A percentile compares a stretch with the other conserved stretches of the same genome.
These are phyloP conservation scores for Prosopis cineraria DNA, from an alignment of 306 rosid species.

Conservation along the genomic window DNA sequence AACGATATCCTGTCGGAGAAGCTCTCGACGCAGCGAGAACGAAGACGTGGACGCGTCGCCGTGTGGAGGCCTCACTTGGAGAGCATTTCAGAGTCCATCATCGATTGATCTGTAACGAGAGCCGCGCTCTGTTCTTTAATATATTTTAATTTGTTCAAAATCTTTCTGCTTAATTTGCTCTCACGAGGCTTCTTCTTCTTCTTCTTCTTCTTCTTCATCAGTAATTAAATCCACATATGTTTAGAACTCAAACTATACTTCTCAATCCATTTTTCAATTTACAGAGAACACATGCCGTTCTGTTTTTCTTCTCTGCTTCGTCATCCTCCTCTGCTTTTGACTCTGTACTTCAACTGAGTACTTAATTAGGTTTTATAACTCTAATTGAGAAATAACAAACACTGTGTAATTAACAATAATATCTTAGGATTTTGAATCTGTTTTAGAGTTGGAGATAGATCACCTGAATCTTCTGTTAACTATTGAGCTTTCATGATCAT, in stretches of 20 bases:
- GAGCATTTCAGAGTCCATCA: constrained; percentile 74
- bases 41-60: constrained; percentile 71
- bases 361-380: constrained; percentile 23
- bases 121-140: neutral
- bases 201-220: neutral
- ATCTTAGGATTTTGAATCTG: neutral
- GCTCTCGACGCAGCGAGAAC: constrained; percentile 57
- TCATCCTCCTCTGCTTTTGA: constrained; percentile 17
- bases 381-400: neutral
- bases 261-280: constrained; percentile 29
- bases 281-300: neutral
- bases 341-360: neutral
- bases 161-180: constrained; percentile 1
- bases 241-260: constrained; percentile 26
- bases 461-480: neutral
- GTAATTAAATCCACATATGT: neutral
- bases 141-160: neutral
- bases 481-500: neutral
- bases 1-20: constrained; percentile 77
- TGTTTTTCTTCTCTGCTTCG: neutral
- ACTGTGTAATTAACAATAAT: neutral
- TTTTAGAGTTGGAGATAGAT: neutral
- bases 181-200: neutral
- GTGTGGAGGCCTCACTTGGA: constrained; percentile 90
- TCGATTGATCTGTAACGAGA: constrained; percentile 47